Base-by-base conservation (phyloP, 139 green algal genomes). In the Asterochloris sp. region DNA sequence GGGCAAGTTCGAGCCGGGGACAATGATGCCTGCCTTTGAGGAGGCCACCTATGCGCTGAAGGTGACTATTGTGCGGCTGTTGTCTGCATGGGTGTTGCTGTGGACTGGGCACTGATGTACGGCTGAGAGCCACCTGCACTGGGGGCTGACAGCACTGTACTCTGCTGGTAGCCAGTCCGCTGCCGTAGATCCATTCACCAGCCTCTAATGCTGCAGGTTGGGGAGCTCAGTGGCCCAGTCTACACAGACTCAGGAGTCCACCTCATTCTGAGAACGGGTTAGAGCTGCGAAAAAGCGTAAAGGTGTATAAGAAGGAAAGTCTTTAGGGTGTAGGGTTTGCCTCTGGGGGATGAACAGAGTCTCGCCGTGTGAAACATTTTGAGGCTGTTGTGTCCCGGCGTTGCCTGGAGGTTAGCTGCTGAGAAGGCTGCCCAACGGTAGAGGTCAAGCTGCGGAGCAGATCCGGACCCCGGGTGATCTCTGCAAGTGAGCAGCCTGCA, bases 1-100 rank as follows among this genome's bases (percentile, higher is more conserved):
- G 71, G 95, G 95, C 6, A 84, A 86, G 21, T 98, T 98, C 85
- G 92, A 92, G 19, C 91, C 83, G 8, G 94, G 94, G 0, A 87
- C 95, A 79, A 98, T 98, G 95, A 92, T 96, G 88, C 88, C 90
- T 74, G 38, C 90, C 0, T 98, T 98, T 89, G 95, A 98, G 78
- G 85, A 94, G 12, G 91, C 91, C 10, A 89, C 89, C 0, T 94
- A 87, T 80, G 88, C 87, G 8, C 84, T 94, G 16, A 87, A 92
- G 82, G 82, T 85, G 38, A 74, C 6, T 11, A 24, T 14, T 63
- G 47, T 10, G 69, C 61, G 54, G 29, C 1, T 60, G 26, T 11
- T n/a, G 19, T n/a, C 74, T 79, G 29, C 26, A 2, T 79, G 60
- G 11, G 28, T 15, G 14, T 17, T 14, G n/a, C 13, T 19, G 19